Evolutionary conservation across 176 grass and related monocot species (phyloP).

Genomic region (Ampelocalamus luodianensis): DNA sequence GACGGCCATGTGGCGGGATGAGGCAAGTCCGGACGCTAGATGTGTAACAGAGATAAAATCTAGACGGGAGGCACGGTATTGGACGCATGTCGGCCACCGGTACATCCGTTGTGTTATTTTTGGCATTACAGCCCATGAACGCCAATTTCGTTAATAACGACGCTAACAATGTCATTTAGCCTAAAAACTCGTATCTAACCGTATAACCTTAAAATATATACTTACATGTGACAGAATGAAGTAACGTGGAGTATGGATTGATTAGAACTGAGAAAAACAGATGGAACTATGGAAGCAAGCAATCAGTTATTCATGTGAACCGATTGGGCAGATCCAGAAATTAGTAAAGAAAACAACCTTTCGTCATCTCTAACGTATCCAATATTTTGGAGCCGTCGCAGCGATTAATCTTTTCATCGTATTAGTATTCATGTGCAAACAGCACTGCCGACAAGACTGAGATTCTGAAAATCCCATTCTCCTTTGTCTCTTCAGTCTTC

Average conservation of each 20-base stretch:
- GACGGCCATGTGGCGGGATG: too few relatives aligned
- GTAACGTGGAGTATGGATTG: slow-evolving; percentile 24
- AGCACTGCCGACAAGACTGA: neutral
- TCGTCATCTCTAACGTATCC: neutral
- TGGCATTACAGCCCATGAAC: too few relatives aligned
- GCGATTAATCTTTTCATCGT: neutral
- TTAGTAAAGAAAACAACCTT: neutral
- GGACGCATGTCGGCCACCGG: too few relatives aligned
- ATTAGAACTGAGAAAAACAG: neutral
- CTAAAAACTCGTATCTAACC: neutral
- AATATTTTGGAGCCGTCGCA: neutral
- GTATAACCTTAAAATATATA: neutral
- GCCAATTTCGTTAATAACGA: too few relatives aligned
- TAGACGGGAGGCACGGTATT: too few relatives aligned
- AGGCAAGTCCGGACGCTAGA: too few relatives aligned
- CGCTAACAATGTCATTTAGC: too few relatives aligned
- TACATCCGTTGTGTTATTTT: too few relatives aligned
- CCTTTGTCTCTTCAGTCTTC: neutral
- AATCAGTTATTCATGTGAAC: neutral
- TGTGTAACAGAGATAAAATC: too few relatives aligned
- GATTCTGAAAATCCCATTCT: neutral
- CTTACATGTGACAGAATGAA: neutral
- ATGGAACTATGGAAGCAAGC: neutral
- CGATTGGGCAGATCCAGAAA: neutral
- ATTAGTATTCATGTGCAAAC: slow-evolving; percentile 2